Percentiles rank a stretch among this genome's conserved stretches.
Evolutionary conservation across 129 eudicot species (phyloP).

Genomic region (sunflower (Helianthus annuus)): DNA sequence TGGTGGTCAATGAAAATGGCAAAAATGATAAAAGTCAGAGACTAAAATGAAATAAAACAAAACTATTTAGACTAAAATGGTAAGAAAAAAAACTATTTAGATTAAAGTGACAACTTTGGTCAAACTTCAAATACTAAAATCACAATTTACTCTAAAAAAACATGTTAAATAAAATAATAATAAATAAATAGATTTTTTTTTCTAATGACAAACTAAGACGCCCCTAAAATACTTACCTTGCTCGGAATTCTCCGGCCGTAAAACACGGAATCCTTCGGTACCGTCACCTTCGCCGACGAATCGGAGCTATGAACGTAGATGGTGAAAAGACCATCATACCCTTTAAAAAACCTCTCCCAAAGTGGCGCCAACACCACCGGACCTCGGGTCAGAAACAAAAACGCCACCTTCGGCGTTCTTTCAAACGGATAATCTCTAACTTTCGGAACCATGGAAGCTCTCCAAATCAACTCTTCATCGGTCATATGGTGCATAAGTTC

Average conservation of each 20-base stretch:
- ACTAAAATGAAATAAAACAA: too few species aligned
- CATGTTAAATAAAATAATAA: too few species aligned
- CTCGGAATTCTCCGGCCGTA: constrained; percentile 60
- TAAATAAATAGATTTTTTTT: too few species aligned
- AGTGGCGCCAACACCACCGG: constrained; percentile 61
- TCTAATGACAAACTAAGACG: too few species aligned
- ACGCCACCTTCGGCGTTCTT: constrained; percentile 53
- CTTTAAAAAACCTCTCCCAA: constrained; percentile 73
- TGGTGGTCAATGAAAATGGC: too few species aligned
- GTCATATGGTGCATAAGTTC: constrained; percentile 47
- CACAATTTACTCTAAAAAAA: too few species aligned
- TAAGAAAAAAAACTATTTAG: too few species aligned
- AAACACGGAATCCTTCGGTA: constrained; percentile 51
- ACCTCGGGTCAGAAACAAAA: constrained; percentile 59
- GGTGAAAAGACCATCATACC: constrained; percentile 53
- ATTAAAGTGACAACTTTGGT: too few species aligned
- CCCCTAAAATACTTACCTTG: constrained; percentile 35
- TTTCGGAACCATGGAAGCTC: constrained; percentile 62
- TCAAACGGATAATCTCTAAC: constrained; percentile 39
- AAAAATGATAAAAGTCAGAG: too few species aligned
- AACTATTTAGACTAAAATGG: too few species aligned
- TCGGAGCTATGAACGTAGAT: constrained; percentile 65
- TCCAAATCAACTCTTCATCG: constrained; percentile 63
- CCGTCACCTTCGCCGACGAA: constrained; percentile 40
- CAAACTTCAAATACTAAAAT: too few species aligned